phyloP scores from a whole-genome alignment of 2,329 filamentous ascomycete genomes.

The Penicillium vulpinum region DNA sequence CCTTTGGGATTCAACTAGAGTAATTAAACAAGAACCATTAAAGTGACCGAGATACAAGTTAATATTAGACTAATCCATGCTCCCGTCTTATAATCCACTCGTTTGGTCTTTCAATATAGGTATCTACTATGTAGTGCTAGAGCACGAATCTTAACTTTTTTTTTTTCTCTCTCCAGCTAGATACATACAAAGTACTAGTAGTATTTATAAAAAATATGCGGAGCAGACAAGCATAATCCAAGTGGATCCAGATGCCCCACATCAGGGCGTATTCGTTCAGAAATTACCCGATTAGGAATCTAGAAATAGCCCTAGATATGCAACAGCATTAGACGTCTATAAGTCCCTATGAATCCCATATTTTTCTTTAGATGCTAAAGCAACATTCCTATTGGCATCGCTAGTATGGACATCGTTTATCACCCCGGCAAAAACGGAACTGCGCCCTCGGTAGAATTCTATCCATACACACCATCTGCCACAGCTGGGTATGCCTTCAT shows the following conservation, averaged over 20 bases:
- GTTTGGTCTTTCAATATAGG: neutral
- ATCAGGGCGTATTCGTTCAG: conserved; percentile 31
- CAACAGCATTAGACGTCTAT: neutral
- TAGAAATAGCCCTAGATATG: neutral
- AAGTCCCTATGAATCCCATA: neutral
- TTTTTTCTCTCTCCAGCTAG: neutral
- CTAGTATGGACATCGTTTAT: conserved; percentile 34
- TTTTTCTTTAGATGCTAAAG: neutral
- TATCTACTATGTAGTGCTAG: neutral
- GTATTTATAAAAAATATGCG: neutral
- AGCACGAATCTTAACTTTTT: no score
- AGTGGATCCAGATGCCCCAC: conserved; percentile 2
- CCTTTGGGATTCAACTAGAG: neutral
- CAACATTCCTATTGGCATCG: neutral
- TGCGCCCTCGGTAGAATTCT: conserved; percentile 36
- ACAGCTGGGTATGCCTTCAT: conserved; percentile 40
- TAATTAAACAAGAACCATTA: neutral
- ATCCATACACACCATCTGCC: conserved; percentile 38
- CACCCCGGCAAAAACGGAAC: conserved; percentile 35
- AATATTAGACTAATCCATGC: neutral
- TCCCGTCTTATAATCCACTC: neutral
- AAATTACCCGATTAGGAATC: conserved; percentile 26
- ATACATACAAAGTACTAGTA: neutral
- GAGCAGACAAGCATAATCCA: neutral
- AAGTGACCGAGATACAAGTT: neutral